Evolutionary conservation across 1,139 yeast species (phyloP), one percentile per base, ranked within the genome.

Genomic region (Zygotorulaspora mrakii): DNA sequence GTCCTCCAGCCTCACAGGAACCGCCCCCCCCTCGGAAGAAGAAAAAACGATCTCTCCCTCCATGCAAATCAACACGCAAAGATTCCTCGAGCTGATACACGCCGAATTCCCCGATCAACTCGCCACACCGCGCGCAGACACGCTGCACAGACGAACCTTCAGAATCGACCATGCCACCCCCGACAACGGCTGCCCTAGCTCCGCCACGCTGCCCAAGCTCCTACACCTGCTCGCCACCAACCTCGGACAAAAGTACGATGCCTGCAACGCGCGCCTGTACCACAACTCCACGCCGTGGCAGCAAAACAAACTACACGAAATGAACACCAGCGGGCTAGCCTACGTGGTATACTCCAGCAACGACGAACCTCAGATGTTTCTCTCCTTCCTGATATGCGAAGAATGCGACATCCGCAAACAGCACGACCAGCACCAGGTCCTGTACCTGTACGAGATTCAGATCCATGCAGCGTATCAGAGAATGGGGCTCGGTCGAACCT

Each of bases 371-470:
- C 39, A 36, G 12, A 39, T 50, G 17, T 55, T 54, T 30, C 23
- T 53, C 24, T 56, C 61, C 9, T 50, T 57, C 27, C 47, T 54
- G 49, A 31, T 52, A n/a, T 49, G 55, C 2, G 52, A 51, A 32
- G 61, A 55, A 33, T 30, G 40, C 13, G 53, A 49, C 6, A 26
- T 52, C 10, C 31, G 26, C 2, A 37, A 27, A 4, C 31, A 20
- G n/a, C 3, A 16, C 20, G 31, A 28, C 20, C 4, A 10, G 42
- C 37, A 43, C 14, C 23, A 33, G 17, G 55, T 55, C n/a, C 41
- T 57, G 7, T 59, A 57, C 42, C 37, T 58, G 13, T 55, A 56
- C 42, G 64, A 59, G 28, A 48, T 59, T 17, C 63, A 59, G 27
- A 36, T 57, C 14, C 28, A 43, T 3, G 35, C 42, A 8, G n/a